Evolutionary conservation across 2,329 filamentous ascomycete species (phyloP).

Genomic region (Colletotrichum higginsianum): DNA sequence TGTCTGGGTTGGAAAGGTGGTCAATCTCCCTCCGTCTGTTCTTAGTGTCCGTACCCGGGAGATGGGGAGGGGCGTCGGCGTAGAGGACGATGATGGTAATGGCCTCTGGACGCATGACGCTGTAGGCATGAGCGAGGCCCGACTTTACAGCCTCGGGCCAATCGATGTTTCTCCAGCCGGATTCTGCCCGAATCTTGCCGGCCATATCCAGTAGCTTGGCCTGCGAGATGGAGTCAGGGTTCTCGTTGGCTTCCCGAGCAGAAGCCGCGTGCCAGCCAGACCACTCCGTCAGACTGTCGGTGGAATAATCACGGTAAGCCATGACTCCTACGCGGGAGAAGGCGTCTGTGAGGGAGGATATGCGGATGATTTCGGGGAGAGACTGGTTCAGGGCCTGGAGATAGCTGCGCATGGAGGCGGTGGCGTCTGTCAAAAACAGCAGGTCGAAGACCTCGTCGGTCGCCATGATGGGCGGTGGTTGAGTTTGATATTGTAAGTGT

Average conservation of each 20-base stretch:
- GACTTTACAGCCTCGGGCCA: constrained; percentile 65
- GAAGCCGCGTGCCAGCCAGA: constrained; percentile 61
- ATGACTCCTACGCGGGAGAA: constrained; percentile 66
- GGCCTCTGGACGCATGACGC: constrained; percentile 62
- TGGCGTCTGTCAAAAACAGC: constrained; percentile 63
- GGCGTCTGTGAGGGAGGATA: constrained; percentile 63
- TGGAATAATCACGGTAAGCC: constrained; percentile 64
- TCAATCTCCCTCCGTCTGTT: constrained; percentile 24
- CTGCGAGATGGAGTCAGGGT: constrained; percentile 48
- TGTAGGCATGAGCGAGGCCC: constrained; percentile 61
- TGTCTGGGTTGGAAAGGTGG: constrained; percentile 14
- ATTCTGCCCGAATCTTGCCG: constrained; percentile 49
- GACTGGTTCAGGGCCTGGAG: constrained; percentile 60
- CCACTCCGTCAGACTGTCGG: constrained; percentile 56
- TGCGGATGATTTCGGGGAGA: constrained; percentile 65
- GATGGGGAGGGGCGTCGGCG: constrained; percentile 65
- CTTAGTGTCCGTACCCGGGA: constrained; percentile 42
- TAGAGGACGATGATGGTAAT: constrained; percentile 66
- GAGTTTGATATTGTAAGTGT: no score
- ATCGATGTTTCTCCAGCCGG: constrained; percentile 54
- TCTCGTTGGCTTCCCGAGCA: constrained; percentile 19
- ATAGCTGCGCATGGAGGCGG: constrained; percentile 61
- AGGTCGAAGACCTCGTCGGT: constrained; percentile 56
- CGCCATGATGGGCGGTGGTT: constrained; percentile 3
- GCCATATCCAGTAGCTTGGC: constrained; percentile 55